Percentiles rank a stretch among this genome's conserved stretches.
Evolutionary conservation across 257 asterid genomes (phyloP).

Genomic region (Plectranthus barbatus): DNA sequence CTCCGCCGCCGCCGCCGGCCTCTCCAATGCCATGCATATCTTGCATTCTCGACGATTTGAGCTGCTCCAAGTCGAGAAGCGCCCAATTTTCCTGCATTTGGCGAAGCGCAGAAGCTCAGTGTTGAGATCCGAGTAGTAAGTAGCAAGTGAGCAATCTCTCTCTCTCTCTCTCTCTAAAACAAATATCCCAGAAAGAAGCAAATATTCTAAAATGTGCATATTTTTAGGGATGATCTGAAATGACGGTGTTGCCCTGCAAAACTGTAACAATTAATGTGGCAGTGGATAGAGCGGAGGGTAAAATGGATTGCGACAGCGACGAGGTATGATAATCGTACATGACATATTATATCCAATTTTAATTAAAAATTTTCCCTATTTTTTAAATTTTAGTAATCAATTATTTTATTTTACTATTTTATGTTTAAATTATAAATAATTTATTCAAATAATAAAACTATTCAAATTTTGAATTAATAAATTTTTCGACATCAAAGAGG

Average conservation of each 20-base stretch:
- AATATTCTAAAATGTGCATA: conserved; percentile 24
- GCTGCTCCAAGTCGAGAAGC: not conserved
- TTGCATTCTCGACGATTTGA: conserved; percentile 38
- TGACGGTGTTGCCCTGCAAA: conserved; percentile 25
- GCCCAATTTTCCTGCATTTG: conserved; percentile 10
- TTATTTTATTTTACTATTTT: no score
- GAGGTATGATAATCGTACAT: no score
- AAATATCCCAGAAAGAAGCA: conserved; percentile 30
- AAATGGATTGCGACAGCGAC: not conserved
- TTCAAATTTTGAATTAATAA: no score
- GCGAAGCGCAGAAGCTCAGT: not conserved
- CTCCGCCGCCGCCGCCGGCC: conserved; percentile 16
- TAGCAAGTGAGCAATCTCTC: conserved; percentile 6
- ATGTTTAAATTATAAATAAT: no score
- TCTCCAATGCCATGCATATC: conserved; percentile 44
- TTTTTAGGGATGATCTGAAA: not conserved
- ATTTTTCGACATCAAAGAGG: no score
- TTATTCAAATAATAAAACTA: no score
- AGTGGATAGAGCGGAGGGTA: not conserved
- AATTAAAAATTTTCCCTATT: no score
- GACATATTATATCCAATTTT: no score
- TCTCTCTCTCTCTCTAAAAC: conserved; percentile 15
- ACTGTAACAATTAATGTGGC: not conserved
- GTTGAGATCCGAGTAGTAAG: not conserved
- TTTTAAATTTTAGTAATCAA: no score